A percentile compares a stretch with the other conserved stretches of the same genome.
phyloP scores from a whole-genome alignment of 2,329 filamentous ascomycete genomes.

The Fusarium pseudocircinatum region DNA sequence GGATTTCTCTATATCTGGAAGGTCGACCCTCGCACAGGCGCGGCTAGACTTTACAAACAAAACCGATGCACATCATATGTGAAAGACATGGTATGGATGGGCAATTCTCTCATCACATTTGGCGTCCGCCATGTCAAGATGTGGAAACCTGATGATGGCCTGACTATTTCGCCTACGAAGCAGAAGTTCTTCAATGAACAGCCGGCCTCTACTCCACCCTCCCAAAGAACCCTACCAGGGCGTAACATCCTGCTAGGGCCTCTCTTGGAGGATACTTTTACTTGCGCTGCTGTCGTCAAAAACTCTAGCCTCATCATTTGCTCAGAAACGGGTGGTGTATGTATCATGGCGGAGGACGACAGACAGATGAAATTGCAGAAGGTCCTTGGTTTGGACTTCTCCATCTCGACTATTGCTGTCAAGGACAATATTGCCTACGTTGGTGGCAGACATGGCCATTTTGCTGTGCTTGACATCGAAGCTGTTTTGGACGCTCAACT shows the following conservation, averaged over 20 bases:
- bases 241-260: constrained; percentile 87
- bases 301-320: constrained; percentile 82
- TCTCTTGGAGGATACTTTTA: constrained; percentile 86
- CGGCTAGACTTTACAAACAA: constrained; percentile 82
- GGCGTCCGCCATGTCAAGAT: constrained; percentile 93
- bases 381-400: constrained; percentile 73
- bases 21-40: constrained; percentile 82
- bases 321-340: constrained; percentile 90
- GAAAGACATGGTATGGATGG: constrained; percentile 90
- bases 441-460: constrained; percentile 72
- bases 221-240: constrained; percentile 76
- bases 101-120: constrained; percentile 82
- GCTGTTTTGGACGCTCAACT: constrained; percentile 56
- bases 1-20: constrained; percentile 94
- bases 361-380: constrained; percentile 76
- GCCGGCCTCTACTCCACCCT: constrained; percentile 43
- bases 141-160: constrained; percentile 82
- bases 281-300: constrained; percentile 75
- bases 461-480: constrained; percentile 62
- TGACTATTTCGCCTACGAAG: constrained; percentile 70
- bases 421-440: constrained; percentile 70
- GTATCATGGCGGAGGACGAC: constrained; percentile 80
- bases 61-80: constrained; percentile 91
- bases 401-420: constrained; percentile 73
- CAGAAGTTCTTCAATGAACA: constrained; percentile 61